These are phyloP conservation scores for Albophoma yamanashiensis DNA, from an alignment of 2,329 filamentous ascomycete species.

Conservation along the genomic window DNA sequence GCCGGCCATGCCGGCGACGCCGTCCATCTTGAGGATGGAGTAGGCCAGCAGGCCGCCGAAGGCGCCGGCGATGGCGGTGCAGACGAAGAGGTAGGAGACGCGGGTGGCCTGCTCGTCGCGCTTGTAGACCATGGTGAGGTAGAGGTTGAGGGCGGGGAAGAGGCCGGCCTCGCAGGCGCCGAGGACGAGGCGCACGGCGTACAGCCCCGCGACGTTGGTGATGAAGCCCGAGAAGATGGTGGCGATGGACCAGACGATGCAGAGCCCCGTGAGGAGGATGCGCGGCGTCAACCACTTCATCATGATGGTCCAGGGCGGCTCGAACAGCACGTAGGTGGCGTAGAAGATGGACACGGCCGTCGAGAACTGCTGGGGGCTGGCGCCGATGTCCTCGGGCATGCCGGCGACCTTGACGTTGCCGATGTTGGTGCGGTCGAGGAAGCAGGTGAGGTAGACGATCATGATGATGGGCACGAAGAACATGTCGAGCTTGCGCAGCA, in stretches of 20 bases:
- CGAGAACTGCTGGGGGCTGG: slow-evolving; percentile 17
- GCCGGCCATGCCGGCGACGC: slow-evolving; percentile 28
- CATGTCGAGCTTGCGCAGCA: slow-evolving; percentile 20
- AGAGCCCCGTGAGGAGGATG: slow-evolving; percentile 15
- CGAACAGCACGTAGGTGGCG: slow-evolving; percentile 19
- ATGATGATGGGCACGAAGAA: slow-evolving; percentile 35
- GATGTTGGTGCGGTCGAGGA: slow-evolving; percentile 44
- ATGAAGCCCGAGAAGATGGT: slow-evolving; percentile 18
- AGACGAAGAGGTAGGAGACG: slow-evolving; percentile 36
- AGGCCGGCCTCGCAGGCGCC: slow-evolving; percentile 14
- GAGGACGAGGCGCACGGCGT: slow-evolving; percentile 12
- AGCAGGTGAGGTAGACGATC: slow-evolving; percentile 42
- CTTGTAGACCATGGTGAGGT: slow-evolving; percentile 21
- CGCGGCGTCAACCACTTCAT: slow-evolving; percentile 21
- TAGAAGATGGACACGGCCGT: slow-evolving; percentile 22
- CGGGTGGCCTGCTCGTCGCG: slow-evolving; percentile 44
- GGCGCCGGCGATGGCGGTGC: slow-evolving; percentile 37
- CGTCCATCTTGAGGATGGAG: slow-evolving; percentile 34
- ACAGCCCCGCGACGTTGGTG: slow-evolving; percentile 15
- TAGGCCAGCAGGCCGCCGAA: slow-evolving; percentile 33
- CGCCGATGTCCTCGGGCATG: slow-evolving; percentile 20
- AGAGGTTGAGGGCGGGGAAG: slow-evolving; percentile 14
- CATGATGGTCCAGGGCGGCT: slow-evolving; percentile 19
- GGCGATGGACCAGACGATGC: slow-evolving; percentile 15
- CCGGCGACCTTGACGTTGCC: slow-evolving; percentile 22